phyloP scores from a whole-genome alignment of 2,329 filamentous ascomycete species.

The Hypoxylon sp. region DNA sequence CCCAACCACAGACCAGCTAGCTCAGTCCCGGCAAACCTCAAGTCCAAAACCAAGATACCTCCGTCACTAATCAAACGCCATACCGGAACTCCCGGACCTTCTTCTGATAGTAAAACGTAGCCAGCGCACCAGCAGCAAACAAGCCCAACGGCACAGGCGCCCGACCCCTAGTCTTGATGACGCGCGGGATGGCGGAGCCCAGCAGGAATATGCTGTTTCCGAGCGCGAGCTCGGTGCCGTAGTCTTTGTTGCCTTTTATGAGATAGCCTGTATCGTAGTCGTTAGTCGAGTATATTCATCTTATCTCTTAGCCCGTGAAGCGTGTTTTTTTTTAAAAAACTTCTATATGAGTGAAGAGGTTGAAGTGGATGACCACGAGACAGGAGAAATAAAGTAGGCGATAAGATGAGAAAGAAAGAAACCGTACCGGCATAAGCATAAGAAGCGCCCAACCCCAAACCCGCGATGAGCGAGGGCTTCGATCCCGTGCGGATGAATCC shows the following conservation, averaged over 20 bases:
- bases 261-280: slow-evolving; percentile 54
- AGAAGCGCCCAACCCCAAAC: slow-evolving; percentile 52
- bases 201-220: slow-evolving; percentile 57
- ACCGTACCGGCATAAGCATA: slow-evolving; percentile 51
- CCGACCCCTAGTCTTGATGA: slow-evolving; percentile 56
- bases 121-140: slow-evolving; percentile 53
- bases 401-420: background rate
- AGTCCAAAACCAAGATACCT: background rate
- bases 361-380: background rate
- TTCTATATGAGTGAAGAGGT: background rate
- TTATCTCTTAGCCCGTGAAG: no score
- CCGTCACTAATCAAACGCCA: slow-evolving; percentile 52
- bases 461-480: slow-evolving; percentile 53
- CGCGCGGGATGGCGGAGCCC: slow-evolving; percentile 55
- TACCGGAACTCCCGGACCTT: slow-evolving; percentile 58
- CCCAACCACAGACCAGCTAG: background rate
- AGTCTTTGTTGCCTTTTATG: slow-evolving; percentile 59
- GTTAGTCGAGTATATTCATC: background rate
- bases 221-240: slow-evolving; percentile 58
- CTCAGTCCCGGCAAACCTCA: background rate
- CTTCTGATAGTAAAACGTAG: slow-evolving; percentile 59
- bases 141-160: slow-evolving; percentile 56
- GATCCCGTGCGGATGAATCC: slow-evolving; percentile 52
- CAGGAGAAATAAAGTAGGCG: background rate
- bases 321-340: no score